phyloP scores from a whole-genome alignment of 345 rosid species.

The Pelargonium nanum region DNA sequence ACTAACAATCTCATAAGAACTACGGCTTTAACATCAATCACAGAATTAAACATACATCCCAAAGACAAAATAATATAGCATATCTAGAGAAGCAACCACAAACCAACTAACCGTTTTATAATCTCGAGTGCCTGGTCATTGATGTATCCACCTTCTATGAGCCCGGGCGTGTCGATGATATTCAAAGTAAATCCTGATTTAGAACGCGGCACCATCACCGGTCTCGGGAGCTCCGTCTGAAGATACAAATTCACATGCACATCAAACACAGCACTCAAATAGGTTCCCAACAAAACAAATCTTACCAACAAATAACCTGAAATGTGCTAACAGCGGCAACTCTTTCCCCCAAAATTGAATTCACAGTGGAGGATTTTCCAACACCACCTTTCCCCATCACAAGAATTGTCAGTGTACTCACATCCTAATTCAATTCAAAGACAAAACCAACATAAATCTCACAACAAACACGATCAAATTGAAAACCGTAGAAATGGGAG shows the following conservation, averaged over 20 bases:
- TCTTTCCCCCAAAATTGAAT: conserved; percentile 66
- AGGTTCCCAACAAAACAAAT: background rate
- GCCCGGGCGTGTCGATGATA: conserved; percentile 75
- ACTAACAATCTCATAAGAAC: background rate
- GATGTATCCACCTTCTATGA: conserved; percentile 79
- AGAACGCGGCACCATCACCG: conserved; percentile 63
- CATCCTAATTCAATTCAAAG: conserved; percentile 29
- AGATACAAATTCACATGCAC: background rate
- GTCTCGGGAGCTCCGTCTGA: conserved; percentile 62
- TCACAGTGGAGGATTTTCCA: conserved; percentile 81
- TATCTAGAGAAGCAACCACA: background rate
- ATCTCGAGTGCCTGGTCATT: conserved; percentile 61
- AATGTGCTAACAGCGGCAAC: conserved; percentile 65
- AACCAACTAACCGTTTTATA: conserved; percentile 46
- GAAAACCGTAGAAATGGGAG: background rate
- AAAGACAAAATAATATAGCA: background rate
- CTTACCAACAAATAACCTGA: conserved; percentile 33
- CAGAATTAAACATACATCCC: background rate
- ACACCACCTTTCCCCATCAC: conserved; percentile 93
- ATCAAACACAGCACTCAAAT: background rate
- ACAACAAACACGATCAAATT: background rate
- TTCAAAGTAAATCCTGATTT: conserved; percentile 69
- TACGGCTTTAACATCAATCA: conserved; percentile 5
- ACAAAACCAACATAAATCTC: background rate
- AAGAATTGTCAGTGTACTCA: conserved; percentile 56